phyloP scores from a whole-genome alignment of 805 yeast genomes.

The Isabelozyma gotoi region DNA sequence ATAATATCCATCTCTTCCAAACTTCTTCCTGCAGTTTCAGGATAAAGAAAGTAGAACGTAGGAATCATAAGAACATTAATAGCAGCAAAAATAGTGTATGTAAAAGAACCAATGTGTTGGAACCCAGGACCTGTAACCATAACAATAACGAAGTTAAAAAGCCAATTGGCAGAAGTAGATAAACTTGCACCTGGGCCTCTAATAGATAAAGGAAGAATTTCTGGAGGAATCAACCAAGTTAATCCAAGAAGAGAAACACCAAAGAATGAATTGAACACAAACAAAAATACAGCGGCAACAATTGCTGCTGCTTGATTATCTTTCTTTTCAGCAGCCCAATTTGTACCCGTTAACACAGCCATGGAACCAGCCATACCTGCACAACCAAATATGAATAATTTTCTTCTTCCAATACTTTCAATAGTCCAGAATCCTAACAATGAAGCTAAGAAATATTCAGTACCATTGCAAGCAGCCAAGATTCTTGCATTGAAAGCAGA shows the following conservation, averaged over 20 bases:
- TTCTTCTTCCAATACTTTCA: constrained; percentile 35
- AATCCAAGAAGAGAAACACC: constrained; percentile 33
- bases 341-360: constrained; percentile 15
- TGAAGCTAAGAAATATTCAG: constrained; percentile 30
- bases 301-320: constrained; percentile 12
- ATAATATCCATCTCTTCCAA: constrained; percentile 55
- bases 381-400: constrained; percentile 32
- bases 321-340: constrained; percentile 7
- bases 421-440: constrained; percentile 33
- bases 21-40: constrained; percentile 45
- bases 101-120: constrained; percentile 36
- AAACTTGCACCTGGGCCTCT: constrained; percentile 36
- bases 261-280: constrained; percentile 29
- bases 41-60: constrained; percentile 44
- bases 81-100: constrained; percentile 42
- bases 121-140: constrained; percentile 35
- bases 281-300: constrained; percentile 39
- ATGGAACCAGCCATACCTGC: constrained; percentile 28
- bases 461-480: constrained; percentile 31
- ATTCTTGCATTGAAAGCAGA: constrained; percentile 29
- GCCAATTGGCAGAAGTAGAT: constrained; percentile 37
- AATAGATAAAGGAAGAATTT: constrained; percentile 35
- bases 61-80: constrained; percentile 39
- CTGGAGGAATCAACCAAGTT: constrained; percentile 40
- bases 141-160: constrained; percentile 35